Evolutionary conservation across 495 filamentous ascomycete genomes (phyloP).

Genomic region (Xylaria flabelliformis): DNA sequence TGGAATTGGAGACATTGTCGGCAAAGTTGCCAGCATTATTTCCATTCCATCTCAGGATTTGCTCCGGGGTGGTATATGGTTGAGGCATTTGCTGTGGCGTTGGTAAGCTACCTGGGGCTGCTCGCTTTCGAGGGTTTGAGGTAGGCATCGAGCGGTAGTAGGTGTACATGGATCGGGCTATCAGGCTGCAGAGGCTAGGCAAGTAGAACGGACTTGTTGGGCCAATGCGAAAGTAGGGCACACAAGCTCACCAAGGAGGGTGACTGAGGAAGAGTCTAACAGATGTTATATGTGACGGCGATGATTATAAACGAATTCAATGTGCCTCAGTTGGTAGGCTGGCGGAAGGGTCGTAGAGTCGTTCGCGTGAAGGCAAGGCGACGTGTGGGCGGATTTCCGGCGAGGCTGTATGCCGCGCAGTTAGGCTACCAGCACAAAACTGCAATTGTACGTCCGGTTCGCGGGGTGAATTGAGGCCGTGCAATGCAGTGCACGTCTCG

Average conservation of each 20-base stretch:
- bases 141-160: slow-evolving; percentile 51
- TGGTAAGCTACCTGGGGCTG: slow-evolving; percentile 70
- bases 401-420: slow-evolving; percentile 18
- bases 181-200: slow-evolving; percentile 5
- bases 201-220: background rate
- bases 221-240: slow-evolving; percentile 5
- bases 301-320: background rate
- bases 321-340: background rate
- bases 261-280: background rate
- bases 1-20: slow-evolving; percentile 40
- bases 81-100: slow-evolving; percentile 56
- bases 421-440: slow-evolving; percentile 16
- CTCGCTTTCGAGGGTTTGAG: slow-evolving; percentile 70
- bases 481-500: slow-evolving; percentile 32
- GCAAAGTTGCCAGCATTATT: slow-evolving; percentile 42
- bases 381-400: slow-evolving; percentile 20
- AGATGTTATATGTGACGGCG: background rate
- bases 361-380: slow-evolving; percentile 5
- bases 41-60: slow-evolving; percentile 50
- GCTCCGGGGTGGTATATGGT: slow-evolving; percentile 48
- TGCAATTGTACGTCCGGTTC: slow-evolving; percentile 7
- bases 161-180: slow-evolving; percentile 40
- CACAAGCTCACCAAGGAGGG: background rate
- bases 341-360: background rate
- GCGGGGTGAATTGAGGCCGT: slow-evolving; percentile 25